phyloP scores from a whole-genome alignment of 129 eudicot species.

The Helianthus tuberosus region DNA sequence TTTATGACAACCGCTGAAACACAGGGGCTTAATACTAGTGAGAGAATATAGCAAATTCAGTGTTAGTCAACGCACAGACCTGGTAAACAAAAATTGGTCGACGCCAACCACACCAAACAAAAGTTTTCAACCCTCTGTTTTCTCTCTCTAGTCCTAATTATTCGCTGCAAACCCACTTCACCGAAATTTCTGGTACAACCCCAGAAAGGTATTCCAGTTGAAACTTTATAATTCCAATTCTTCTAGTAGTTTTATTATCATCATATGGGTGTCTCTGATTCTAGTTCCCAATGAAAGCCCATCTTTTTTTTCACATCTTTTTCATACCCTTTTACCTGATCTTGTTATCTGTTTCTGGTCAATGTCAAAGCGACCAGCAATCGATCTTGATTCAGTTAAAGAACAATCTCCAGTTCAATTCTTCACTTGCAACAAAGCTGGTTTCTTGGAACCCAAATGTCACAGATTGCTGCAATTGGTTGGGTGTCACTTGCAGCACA shows the following conservation, averaged over 20 bases:
- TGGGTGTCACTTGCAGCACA: conserved; percentile 25
- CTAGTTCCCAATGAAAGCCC: conserved; percentile 38
- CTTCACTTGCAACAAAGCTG: conserved; percentile 22
- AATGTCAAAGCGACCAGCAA: conserved; percentile 32
- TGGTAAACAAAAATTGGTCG: conserved; percentile 25
- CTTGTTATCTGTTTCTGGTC: conserved; percentile 30
- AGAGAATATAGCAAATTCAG: conserved; percentile 9
- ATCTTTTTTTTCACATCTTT: conserved; percentile 29
- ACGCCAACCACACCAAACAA: conserved; percentile 10
- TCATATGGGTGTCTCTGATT: conserved; percentile 32
- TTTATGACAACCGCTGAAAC: too few relatives aligned
- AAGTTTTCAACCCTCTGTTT: conserved; percentile 28
- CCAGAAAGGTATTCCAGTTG: conserved; percentile 14
- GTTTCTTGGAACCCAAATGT: conserved; percentile 31
- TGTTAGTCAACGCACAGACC: conserved; percentile 28
- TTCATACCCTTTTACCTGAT: conserved; percentile 24
- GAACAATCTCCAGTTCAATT: conserved; percentile 15
- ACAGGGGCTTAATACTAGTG: too few relatives aligned
- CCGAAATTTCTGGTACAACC: conserved; percentile 25
- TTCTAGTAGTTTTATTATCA: conserved; percentile 9
- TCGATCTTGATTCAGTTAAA: conserved; percentile 35
- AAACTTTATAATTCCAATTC: not conserved
- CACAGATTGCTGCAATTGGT: conserved; percentile 34
- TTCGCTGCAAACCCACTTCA: conserved; percentile 32
- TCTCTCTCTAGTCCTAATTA: conserved; percentile 9